Conservation (phyloP, 2,329 filamentous ascomycete genomes). For the Pseudocercospora macadamiae region DNA sequence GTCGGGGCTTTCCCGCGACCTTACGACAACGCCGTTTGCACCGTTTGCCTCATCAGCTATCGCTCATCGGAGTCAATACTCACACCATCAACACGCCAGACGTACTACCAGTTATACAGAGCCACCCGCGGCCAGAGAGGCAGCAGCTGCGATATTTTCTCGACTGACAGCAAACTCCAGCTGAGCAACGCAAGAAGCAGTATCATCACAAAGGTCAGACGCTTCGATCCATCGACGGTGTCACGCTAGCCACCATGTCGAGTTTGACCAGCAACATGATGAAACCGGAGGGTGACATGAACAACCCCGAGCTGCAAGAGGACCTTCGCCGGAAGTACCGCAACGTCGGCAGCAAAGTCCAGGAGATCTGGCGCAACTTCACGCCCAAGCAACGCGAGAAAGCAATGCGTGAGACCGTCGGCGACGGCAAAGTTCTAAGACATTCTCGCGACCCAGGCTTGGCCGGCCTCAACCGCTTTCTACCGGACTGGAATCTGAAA, state of each 20-base stretch:
- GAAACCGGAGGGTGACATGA: constrained; percentile 17
- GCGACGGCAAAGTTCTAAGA: constrained; percentile 15
- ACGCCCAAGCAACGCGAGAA: constrained; percentile 23
- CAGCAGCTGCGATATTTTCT: not conserved
- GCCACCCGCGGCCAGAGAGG: not conserved
- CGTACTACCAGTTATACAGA: not conserved
- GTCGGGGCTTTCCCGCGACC: too few species aligned
- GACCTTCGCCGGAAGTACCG: constrained; percentile 24
- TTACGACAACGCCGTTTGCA: too few species aligned
- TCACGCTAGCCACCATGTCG: constrained; percentile 3
- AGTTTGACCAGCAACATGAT: constrained; percentile 7
- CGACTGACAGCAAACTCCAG: not conserved
- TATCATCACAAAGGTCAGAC: not conserved
- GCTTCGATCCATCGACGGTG: not conserved
- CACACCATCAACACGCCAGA: not conserved
- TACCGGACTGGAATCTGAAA: constrained; percentile 22
- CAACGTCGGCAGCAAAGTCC: constrained; percentile 20
- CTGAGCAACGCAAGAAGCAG: not conserved
- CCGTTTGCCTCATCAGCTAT: too few species aligned
- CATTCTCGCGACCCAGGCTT: constrained; percentile 17
- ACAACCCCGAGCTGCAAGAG: constrained; percentile 16
- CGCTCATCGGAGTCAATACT: not conserved
- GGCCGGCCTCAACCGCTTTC: not conserved
- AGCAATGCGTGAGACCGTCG: constrained; percentile 18
- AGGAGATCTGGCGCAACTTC: constrained; percentile 21